These are phyloP conservation scores for Neurospora intermedia DNA, from an alignment of 495 filamentous ascomycete genomes.

Conservation along the genomic window DNA sequence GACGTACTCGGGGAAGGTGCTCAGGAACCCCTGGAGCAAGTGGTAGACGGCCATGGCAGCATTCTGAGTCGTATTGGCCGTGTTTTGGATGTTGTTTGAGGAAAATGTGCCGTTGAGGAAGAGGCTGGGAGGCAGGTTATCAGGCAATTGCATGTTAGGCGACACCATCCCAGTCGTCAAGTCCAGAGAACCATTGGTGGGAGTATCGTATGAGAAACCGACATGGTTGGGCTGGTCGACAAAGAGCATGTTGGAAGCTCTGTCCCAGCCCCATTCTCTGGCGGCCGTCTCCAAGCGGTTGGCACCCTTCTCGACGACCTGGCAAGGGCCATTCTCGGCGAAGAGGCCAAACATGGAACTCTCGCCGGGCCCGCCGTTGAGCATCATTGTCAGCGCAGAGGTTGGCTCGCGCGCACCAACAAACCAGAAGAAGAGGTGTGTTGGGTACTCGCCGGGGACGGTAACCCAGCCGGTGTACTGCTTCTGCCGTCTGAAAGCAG, in stretches of 20 bases:
- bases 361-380: conserved; percentile 57
- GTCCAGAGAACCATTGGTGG: conserved; percentile 40
- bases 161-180: conserved; percentile 25
- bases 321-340: conserved; percentile 41
- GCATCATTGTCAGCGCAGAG: conserved; percentile 54
- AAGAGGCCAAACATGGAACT: conserved; percentile 62
- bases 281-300: conserved; percentile 36
- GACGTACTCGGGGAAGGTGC: conserved; percentile 59
- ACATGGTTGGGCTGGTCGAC: conserved; percentile 55
- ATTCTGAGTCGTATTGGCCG: conserved; percentile 55
- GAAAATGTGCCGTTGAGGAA: conserved; percentile 55
- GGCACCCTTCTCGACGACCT: conserved; percentile 35
- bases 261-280: conserved; percentile 54
- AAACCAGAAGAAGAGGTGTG: conserved; percentile 72
- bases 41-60: conserved; percentile 58
- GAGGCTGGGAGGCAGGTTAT: conserved; percentile 4
- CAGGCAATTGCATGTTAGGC: conserved; percentile 8
- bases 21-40: conserved; percentile 56
- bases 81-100: conserved; percentile 38
- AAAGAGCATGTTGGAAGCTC: conserved; percentile 64
- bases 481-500: conserved; percentile 44
- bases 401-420: conserved; percentile 52
- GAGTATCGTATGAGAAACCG: conserved; percentile 46
- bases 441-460: conserved; percentile 42
- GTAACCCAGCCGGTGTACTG: conserved; percentile 43